Base-by-base conservation (phyloP, 495 filamentous ascomycete species). In the Neurospora discreta region DNA sequence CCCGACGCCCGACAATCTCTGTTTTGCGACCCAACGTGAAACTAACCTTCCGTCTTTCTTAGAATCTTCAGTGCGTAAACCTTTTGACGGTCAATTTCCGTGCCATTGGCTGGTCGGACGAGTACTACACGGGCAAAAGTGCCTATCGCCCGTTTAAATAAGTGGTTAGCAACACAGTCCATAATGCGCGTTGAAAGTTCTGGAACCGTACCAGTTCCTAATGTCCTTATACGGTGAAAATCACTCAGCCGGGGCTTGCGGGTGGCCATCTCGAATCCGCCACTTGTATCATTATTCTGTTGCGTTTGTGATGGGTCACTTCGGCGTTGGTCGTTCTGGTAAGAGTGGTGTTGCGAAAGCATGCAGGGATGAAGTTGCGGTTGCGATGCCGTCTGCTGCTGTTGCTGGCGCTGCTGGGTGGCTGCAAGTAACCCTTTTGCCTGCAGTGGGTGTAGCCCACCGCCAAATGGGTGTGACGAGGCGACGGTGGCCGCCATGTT, bases 81-180 rank as follows among this genome's bases (percentile, higher is more conserved):
- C 79, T 91, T 90, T 78, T 86, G 85, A 77, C 80, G 81, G 44
- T 89, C 86, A 68, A 82, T 80, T 40, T 88, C 85, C 38, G 82
- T 84, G 70, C 85, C 82, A 74, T 78, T 76, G 69, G 86, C 84
- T 65, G 89, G 89, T 73, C 88, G 88, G 42, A 92, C 90, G 69
- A 98, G 89, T 90, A 93, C 97, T 44, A 99, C 95, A 73, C 95
- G 89, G 71, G 95, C 95, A 83, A 99, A 98, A 18, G 95, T 98
- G 71, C 95, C 95, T 97, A 80, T 69, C 74, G 73, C 72, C 16
- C 52, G 26, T 65, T 33, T 33, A n/a, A n/a, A 65, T 33, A 18
- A 33, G 52, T 65, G 52, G 26, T 65, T 65, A 65, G 71, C 71
- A 70, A 78, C 85, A 75, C 84, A 80, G 80, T 75, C 73, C 75